Evolutionary conservation across 345 rosid genomes (phyloP), one percentile per base, ranked within the genome.

Genomic region (Moringa oleifera): DNA sequence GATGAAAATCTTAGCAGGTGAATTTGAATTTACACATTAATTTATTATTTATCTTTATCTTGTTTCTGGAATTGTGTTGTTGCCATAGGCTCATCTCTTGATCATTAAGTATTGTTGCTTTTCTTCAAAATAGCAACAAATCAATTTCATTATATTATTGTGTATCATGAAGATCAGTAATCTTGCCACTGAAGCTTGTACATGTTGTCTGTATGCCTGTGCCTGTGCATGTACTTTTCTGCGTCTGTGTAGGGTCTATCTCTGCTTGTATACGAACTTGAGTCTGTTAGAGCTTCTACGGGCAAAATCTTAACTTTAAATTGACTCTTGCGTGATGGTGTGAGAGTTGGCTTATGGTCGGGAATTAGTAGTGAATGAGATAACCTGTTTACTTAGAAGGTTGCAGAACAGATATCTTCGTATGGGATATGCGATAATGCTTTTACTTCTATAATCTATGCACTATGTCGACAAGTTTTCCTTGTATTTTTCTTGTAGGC

Each of bases 1-100:
- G 93, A 94, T 73, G 86, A 76, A 61, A 86, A 82, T 60, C 88
- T 94, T 59, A 85, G 85, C 85, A 79, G 86, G 99, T 86, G 61
- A 63, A 86, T 78, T 62, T 57, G 58, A 45, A 62, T 65, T 61
- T 60, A 9, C 60, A 36, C 59, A 54, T 22, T 10, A n/a, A 6
- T 64, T 58, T 57, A 8, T 28, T 18, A 52, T 51, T 12, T 31
- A 22, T 62, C 47, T 68, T 62, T 58, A 19, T 50, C 37, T 6
- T 16, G 25, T 36, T 17, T 57, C 28, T 23, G 46, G 52, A 37
- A 20, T 23, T 50, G 23, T 60, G 54, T 19, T 60, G 62, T 57
- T 58, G 19, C 51, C 2, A 1, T 0, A 21, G 47, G 47, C 17
- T 41, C 22, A 19, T 20, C 15, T 18, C 54, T 51, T 1, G 10